A percentile compares a stretch with the other conserved stretches of the same genome.
phyloP scores from a whole-genome alignment of 345 rosid species.

The Triadica sebifera region DNA sequence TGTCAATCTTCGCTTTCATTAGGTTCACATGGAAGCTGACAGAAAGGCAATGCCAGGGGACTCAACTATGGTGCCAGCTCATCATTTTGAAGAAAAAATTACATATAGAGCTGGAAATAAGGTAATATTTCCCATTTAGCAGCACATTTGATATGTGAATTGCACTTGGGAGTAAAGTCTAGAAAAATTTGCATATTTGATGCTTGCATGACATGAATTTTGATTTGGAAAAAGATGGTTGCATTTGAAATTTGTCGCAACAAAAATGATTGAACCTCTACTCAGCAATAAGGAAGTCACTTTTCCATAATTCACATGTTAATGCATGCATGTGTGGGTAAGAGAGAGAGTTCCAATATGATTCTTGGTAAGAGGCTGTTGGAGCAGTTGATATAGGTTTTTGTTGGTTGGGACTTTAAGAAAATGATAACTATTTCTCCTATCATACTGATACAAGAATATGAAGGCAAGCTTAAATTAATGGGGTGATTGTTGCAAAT shows the following conservation, averaged over 20 bases:
- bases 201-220: not conserved
- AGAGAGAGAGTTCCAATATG: not conserved
- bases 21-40: constrained; percentile 97
- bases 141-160: not conserved
- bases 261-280: not conserved
- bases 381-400: not conserved
- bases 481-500: not conserved
- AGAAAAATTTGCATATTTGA: not conserved
- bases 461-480: not conserved
- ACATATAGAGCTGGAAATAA: constrained; percentile 74
- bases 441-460: not conserved
- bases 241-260: not conserved
- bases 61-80: constrained; percentile 30
- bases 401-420: not conserved
- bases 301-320: not conserved
- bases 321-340: not conserved
- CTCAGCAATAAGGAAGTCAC: not conserved
- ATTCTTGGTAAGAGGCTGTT: not conserved
- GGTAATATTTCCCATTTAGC: constrained; percentile 38
- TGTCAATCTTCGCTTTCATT: constrained; percentile 6
- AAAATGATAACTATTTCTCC: not conserved
- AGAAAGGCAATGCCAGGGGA: constrained; percentile 66
- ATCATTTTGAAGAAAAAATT: constrained; percentile 57
- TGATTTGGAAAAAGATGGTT: not conserved
- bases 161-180: not conserved